These are phyloP conservation scores for Stephanodiscus triporus DNA, from an alignment of 108 stramenopile species.

Conservation along the genomic window DNA sequence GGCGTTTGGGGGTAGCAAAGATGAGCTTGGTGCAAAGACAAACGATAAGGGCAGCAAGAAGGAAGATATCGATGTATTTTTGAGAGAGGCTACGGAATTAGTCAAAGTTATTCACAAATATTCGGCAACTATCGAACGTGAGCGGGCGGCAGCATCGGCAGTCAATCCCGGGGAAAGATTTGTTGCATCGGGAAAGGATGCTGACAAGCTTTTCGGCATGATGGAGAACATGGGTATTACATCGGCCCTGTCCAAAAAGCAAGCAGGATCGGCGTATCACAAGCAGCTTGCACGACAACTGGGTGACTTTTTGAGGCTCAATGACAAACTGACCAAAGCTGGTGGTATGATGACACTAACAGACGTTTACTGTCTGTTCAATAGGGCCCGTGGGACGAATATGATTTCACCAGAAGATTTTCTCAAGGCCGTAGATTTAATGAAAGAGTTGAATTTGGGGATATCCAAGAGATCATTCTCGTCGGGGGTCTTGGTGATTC, in stretches of 20 bases:
- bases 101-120: slow-evolving; percentile 81
- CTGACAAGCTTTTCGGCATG: slow-evolving; percentile 60
- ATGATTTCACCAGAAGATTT: slow-evolving; percentile 97
- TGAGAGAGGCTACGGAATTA: slow-evolving; percentile 71
- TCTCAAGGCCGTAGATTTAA: slow-evolving; percentile 66
- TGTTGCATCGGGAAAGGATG: slow-evolving; percentile 43
- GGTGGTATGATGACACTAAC: slow-evolving; percentile 83
- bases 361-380: slow-evolving; percentile 88
- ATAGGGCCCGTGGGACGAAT: slow-evolving; percentile 95
- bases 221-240: slow-evolving; percentile 94
- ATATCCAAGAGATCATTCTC: slow-evolving; percentile 81
- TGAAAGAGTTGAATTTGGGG: slow-evolving; percentile 75
- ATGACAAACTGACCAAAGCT: slow-evolving; percentile 51
- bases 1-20: slow-evolving; percentile 55
- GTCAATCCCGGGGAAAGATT: slow-evolving; percentile 8
- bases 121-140: slow-evolving; percentile 58
- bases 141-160: slow-evolving; percentile 22
- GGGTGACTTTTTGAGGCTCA: slow-evolving; percentile 84
- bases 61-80: slow-evolving; percentile 68
- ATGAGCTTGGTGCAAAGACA: slow-evolving; percentile 1
- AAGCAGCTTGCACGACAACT: slow-evolving; percentile 94
- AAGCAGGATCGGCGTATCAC: slow-evolving; percentile 80
- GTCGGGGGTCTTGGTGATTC: slow-evolving; percentile 88
- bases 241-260: slow-evolving; percentile 84
- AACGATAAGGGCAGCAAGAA: slow-evolving; percentile 18